Evolutionary conservation across 352 stramenopile genomes (phyloP), one percentile per base, ranked within the genome.

Genomic region (Peronospora tabacina): DNA sequence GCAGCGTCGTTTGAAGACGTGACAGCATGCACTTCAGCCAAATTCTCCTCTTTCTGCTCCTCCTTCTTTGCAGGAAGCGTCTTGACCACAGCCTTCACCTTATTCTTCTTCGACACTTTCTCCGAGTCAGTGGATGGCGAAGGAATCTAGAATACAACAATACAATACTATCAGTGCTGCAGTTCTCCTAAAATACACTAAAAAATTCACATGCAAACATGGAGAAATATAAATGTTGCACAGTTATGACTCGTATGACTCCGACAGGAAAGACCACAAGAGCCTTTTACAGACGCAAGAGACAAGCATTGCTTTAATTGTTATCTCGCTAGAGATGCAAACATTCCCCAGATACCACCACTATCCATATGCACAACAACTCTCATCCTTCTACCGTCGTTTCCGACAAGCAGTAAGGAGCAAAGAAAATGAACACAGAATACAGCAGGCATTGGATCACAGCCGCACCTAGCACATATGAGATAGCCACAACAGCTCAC

Each of bases 161-260:
- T 8, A 32, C 28, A 12, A 12, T 32, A 34, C 20, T 20, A 33
- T 66, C 32, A 71, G 33, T 22, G 56, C 16, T 16, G 7, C 22
- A 19, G 28, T 12, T 43, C 7, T 5, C 35, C 13, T 16, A 49
- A 35, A 38, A 50, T 32, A 34, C 15, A 9, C 41, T 49, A 20
- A 39, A 0, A 26, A 7, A 2, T 26, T 40, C 30, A 61, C 9
- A 65, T 44, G 20, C 11, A 63, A 19, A 66, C 38, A 76, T 54
- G 61, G 26, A 68, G 39, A n/a, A 30, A 53, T 35, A 62, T 63
- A 52, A 34, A 85, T 92, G 81, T 92, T 85, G 75, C 81, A 87
- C 74, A 87, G 81, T 90, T 92, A 92, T 92, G 81, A 92, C 81
- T 92, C 81, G 81, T 92, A 92, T 92, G 81, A 89, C 84, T 91